phyloP scores from a whole-genome alignment of 352 stramenopile species.

The Stramenopiles sp. region DNA sequence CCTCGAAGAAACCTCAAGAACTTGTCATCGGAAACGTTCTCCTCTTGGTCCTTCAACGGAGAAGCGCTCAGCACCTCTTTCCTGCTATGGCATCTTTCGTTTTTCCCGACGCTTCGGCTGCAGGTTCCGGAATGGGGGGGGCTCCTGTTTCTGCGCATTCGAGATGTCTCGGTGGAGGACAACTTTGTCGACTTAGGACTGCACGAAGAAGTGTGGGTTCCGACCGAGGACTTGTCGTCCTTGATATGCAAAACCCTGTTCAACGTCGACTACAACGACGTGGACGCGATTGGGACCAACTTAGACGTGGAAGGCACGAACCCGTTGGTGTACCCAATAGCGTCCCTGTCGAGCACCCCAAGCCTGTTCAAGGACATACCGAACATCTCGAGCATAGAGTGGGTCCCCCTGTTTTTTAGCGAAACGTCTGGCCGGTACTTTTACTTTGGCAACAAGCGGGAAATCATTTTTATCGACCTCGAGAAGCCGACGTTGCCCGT shows the following conservation, averaged over 20 bases:
- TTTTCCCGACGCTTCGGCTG: no score
- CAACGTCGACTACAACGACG: neutral
- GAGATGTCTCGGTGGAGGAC: neutral
- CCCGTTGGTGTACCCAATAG: neutral
- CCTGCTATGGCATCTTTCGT: no score
- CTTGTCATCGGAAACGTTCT: slow-evolving; percentile 7
- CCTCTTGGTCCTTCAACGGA: neutral
- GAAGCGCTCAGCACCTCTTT: neutral
- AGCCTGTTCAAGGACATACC: neutral
- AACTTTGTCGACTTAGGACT: neutral
- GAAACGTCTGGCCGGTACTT: neutral
- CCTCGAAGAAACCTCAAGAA: neutral
- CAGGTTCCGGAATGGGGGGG: no score
- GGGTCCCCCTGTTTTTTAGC: neutral
- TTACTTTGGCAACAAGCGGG: slow-evolving; percentile 1
- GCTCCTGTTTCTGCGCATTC: no score
- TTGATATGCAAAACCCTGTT: neutral
- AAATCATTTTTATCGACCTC: neutral
- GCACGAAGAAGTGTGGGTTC: neutral
- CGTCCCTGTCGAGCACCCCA: neutral
- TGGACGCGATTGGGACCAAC: neutral
- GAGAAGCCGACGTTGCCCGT: neutral
- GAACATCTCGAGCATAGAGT: neutral
- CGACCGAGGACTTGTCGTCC: neutral
- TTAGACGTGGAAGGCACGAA: neutral